phyloP scores from a whole-genome alignment of 2,329 filamentous ascomycete genomes.

The Fusarium xyrophilum region DNA sequence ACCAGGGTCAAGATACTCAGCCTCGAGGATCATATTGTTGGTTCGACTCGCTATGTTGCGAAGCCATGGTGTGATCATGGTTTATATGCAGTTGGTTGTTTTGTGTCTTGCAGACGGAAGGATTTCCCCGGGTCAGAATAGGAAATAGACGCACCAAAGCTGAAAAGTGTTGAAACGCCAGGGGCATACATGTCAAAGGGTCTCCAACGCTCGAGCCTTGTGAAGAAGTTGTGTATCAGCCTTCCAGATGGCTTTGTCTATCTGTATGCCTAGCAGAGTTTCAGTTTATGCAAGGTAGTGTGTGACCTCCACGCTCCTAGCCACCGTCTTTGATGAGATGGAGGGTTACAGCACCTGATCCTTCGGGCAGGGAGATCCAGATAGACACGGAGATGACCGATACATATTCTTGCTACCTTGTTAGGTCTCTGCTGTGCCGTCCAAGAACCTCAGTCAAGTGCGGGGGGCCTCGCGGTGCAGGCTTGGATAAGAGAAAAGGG shows the following conservation, averaged over 20 bases:
- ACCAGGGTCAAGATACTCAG: constrained; percentile 1
- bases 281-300: constrained; percentile 23
- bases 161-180: constrained; percentile 13
- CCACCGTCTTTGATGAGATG: constrained; percentile 9
- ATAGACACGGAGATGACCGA: constrained; percentile 19
- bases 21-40: constrained; percentile 8
- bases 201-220: background rate
- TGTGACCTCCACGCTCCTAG: constrained; percentile 16
- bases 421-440: constrained; percentile 18
- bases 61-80: background rate
- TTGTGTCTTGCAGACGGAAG: constrained; percentile 21
- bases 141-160: constrained; percentile 19
- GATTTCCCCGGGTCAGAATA: constrained; percentile 16
- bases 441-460: constrained; percentile 2
- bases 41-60: background rate
- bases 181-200: background rate
- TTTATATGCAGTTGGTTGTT: constrained; percentile 26
- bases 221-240: background rate
- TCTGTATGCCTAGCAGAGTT: background rate
- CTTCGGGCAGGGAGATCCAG: constrained; percentile 9
- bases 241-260: background rate
- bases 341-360: constrained; percentile 7
- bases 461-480: constrained; percentile 8
- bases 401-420: background rate
- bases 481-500: background rate